Conservation (phyloP, 352 stramenopile species). For the Phytophthora hibernalis region DNA sequence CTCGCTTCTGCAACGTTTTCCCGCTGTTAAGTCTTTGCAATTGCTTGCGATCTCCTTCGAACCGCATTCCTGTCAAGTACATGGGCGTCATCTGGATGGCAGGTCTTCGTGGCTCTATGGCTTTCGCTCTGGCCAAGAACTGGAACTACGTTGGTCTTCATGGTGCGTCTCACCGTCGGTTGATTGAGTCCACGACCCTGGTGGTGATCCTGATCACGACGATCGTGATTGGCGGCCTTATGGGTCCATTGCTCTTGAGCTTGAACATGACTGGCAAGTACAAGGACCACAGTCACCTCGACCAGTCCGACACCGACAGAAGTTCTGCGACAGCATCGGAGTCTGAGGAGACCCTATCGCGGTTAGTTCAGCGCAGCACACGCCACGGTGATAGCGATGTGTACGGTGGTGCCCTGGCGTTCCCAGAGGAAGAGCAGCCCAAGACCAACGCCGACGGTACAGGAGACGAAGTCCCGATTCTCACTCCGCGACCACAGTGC, state of each 20-base stretch:
- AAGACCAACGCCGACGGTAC: slow-evolving; percentile 35
- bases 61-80: slow-evolving; percentile 74
- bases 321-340: slow-evolving; percentile 42
- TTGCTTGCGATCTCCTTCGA: slow-evolving; percentile 53
- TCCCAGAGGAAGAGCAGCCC: slow-evolving; percentile 39
- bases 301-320: slow-evolving; percentile 50
- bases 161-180: slow-evolving; percentile 71
- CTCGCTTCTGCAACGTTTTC: slow-evolving; percentile 82
- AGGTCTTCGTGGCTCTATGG: slow-evolving; percentile 93
- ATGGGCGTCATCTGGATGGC: slow-evolving; percentile 94
- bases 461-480: slow-evolving; percentile 45
- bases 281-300: slow-evolving; percentile 43
- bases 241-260: slow-evolving; percentile 67
- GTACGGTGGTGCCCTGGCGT: slow-evolving; percentile 32
- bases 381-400: slow-evolving; percentile 55
- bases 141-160: slow-evolving; percentile 82
- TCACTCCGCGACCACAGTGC: slow-evolving; percentile 78
- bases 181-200: slow-evolving; percentile 89
- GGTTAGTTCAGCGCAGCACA: slow-evolving; percentile 47
- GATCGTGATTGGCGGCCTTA: slow-evolving; percentile 81
- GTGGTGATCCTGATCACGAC: slow-evolving; percentile 90
- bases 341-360: slow-evolving; percentile 37
- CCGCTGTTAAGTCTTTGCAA: slow-evolving; percentile 80
- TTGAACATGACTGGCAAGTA: slow-evolving; percentile 54
- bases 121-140: slow-evolving; percentile 91